phyloP scores from a whole-genome alignment of 352 stramenopile genomes.

The Phytophthora pistaciae region DNA sequence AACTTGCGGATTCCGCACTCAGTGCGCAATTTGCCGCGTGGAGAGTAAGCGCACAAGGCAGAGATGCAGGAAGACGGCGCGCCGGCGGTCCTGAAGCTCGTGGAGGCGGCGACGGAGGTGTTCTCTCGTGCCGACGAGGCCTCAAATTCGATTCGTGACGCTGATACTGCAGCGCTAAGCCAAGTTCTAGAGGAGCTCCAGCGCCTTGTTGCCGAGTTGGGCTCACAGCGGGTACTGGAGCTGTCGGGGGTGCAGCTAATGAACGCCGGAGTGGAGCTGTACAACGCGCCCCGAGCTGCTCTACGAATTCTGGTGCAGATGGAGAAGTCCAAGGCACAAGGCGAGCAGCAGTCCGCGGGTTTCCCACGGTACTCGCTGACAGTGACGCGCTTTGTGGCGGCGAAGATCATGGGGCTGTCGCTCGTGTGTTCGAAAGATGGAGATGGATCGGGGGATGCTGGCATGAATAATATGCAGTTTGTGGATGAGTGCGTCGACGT shows the following conservation, averaged over 20 bases:
- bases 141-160: background rate
- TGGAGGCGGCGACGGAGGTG: constrained; percentile 28
- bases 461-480: constrained; percentile 36
- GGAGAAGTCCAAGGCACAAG: constrained; percentile 26
- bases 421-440: constrained; percentile 41
- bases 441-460: constrained; percentile 6
- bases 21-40: constrained; percentile 27
- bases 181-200: constrained; percentile 46
- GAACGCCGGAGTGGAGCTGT: constrained; percentile 70
- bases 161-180: constrained; percentile 12
- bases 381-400: constrained; percentile 60
- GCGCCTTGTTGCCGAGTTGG: constrained; percentile 24
- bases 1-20: constrained; percentile 7
- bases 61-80: constrained; percentile 26
- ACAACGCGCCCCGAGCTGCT: constrained; percentile 64
- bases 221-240: constrained; percentile 37
- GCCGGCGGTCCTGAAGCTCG: constrained; percentile 22
- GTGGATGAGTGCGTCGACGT: constrained; percentile 79
- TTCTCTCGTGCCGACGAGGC: constrained; percentile 15
- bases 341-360: background rate
- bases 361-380: constrained; percentile 45
- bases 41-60: constrained; percentile 1
- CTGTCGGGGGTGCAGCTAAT: constrained; percentile 50
- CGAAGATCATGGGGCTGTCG: constrained; percentile 71
- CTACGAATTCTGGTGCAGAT: constrained; percentile 41